Base-by-base conservation (phyloP, 352 stramenopile genomes). In the Phytophthora melonis region DNA sequence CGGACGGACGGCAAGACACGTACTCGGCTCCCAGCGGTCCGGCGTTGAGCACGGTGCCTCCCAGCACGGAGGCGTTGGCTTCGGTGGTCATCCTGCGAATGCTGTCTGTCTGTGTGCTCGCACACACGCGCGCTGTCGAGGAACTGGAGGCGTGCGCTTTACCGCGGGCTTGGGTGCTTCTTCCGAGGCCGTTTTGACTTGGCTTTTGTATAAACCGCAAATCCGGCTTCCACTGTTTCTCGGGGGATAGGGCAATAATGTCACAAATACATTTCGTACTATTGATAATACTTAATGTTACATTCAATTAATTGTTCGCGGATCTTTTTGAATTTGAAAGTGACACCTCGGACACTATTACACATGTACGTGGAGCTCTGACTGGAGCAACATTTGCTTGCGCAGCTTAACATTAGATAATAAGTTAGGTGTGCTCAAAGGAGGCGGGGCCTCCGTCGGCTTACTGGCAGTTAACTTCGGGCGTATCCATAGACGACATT, bases 21-120 rank as follows among this genome's bases (percentile, higher is more conserved):
- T 89, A 87, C 74, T 87, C 87, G 66, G 81, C 83, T 71, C 87
- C 87, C 57, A 81, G 81, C 30, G 87, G 87, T 41, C 87, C 87
- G 34, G 87, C 85, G 32, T 77, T 80, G 23, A 90, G 77, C 72
- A 90, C 83, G 32, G 81, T 88, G 36, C 83, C 83, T 65, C 87
- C 87, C 49, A 94, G 72, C 11, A 89, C 80, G 59, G 82, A 89
- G 70, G 78, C 52, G 63, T 68, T 86, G 19, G 43, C 72, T 73
- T 82, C 68, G 21, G 67, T 79, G 34, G 66, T 67, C 75, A 82
- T 82, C 32, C 67, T 82, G 55, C 74, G 56, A 62, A 64, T 78
- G 58, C 21, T 75, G 39, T 75, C 60, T 80, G 21, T 53, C 43
- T 27, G 36, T 73, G 68, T 80, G 63, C 64, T 49, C 63, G 63